These are phyloP conservation scores for Leccinum fibrillosum DNA, from an alignment of 768 basidiomycete genomes.

Conservation along the genomic window DNA sequence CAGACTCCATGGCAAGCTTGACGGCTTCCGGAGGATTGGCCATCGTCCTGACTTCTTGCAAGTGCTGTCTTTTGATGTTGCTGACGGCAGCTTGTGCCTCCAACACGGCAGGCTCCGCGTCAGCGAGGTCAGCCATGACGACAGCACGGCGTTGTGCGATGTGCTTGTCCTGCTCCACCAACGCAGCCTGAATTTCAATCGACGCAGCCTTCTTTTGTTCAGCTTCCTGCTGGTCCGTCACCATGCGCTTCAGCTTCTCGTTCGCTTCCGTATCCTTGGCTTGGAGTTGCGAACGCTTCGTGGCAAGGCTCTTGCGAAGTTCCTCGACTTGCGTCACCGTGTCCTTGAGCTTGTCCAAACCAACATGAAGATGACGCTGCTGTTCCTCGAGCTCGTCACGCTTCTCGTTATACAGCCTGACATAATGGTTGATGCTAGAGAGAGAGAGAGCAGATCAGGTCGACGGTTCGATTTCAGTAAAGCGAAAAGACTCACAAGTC, in stretches of 20 bases:
- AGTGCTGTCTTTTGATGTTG: conserved; percentile 91
- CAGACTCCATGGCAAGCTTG: conserved; percentile 97
- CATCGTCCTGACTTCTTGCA: conserved; percentile 97
- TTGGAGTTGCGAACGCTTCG: conserved; percentile 88
- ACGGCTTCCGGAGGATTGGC: conserved; percentile 98
- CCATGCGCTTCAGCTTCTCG: conserved; percentile 96
- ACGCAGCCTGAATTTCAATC: conserved; percentile 90
- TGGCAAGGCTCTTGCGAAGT: conserved; percentile 89
- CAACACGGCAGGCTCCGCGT: conserved; percentile 94
- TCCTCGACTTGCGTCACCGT: conserved; percentile 98
- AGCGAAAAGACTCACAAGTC: conserved; percentile 77
- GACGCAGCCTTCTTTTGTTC: conserved; percentile 98
- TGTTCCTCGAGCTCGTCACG: conserved; percentile 97
- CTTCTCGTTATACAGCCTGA: conserved; percentile 91
- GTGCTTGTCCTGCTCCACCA: conserved; percentile 85
- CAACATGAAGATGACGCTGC: conserved; percentile 96
- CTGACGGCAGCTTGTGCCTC: conserved; percentile 97
- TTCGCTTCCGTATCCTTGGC: conserved; percentile 95
- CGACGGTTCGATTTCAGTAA: neutral
- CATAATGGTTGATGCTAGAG: conserved; percentile 92
- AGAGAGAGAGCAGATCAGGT: conserved; percentile 14
- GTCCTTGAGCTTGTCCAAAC: conserved; percentile 92
- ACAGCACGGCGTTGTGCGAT: conserved; percentile 86
- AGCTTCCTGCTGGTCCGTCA: conserved; percentile 96
- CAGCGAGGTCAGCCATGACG: conserved; percentile 93